Conservation (phyloP, 2,329 filamentous ascomycete species). For the Nothopassalora personata region DNA sequence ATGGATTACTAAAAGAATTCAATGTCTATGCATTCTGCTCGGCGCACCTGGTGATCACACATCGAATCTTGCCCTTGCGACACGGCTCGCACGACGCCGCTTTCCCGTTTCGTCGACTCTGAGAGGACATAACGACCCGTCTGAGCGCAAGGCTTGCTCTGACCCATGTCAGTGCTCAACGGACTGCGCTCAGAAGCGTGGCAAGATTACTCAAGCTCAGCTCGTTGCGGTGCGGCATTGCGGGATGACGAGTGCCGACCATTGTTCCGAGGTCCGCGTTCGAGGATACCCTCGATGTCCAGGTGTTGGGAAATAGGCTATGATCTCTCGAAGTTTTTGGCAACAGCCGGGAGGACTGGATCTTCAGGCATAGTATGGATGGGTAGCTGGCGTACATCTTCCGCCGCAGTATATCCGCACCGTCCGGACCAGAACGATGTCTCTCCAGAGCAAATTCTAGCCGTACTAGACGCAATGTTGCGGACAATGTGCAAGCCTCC, state of each 20-base stretch:
- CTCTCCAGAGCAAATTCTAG: too few relatives aligned
- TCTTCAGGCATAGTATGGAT: too few relatives aligned
- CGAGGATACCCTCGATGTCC: too few relatives aligned
- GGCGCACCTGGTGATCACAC: slow-evolving; percentile 9
- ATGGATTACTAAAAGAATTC: neutral
- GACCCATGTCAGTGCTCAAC: neutral
- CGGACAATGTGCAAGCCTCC: too few relatives aligned
- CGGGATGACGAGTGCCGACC: neutral
- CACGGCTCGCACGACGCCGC: slow-evolving; percentile 20
- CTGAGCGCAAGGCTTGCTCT: neutral
- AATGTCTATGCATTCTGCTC: neutral
- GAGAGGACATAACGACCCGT: slow-evolving; percentile 1
- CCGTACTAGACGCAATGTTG: too few relatives aligned
- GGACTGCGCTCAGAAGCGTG: neutral
- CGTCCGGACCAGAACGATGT: too few relatives aligned
- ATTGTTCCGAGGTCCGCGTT: too few relatives aligned
- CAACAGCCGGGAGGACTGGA: too few relatives aligned
- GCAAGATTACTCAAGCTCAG: neutral
- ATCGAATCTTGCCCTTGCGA: slow-evolving; percentile 17
- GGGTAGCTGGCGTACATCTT: too few relatives aligned
- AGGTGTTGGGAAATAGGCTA: too few relatives aligned
- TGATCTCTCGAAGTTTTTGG: too few relatives aligned
- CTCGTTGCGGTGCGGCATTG: neutral
- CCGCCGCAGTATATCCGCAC: too few relatives aligned
- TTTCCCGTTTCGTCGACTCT: slow-evolving; percentile 17